These are phyloP conservation scores for Ichthyophthirius multifiliis DNA, from an alignment of 169 alveolate species.

Conservation along the genomic window DNA sequence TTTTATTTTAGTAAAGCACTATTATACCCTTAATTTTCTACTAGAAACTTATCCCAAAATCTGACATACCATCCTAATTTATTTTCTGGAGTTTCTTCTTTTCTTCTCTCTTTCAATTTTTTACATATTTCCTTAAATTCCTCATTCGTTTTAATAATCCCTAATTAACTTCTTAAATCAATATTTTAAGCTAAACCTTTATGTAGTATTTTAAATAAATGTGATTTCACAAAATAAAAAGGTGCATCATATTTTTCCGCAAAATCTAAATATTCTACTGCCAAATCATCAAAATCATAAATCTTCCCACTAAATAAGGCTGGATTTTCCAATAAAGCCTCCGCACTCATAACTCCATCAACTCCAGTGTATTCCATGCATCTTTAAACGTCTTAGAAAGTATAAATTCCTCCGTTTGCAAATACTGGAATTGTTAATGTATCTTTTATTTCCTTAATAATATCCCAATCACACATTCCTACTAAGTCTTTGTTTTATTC, in stretches of 20 bases:
- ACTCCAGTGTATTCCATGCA: constrained; percentile 69
- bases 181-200: constrained; percentile 51
- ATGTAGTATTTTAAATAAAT: constrained; percentile 63
- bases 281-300: constrained; percentile 65
- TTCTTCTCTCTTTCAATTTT: constrained; percentile 55
- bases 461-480: constrained; percentile 72
- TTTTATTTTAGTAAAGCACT: too few relatives aligned
- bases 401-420: constrained; percentile 81
- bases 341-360: constrained; percentile 85
- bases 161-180: constrained; percentile 58
- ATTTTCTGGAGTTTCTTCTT: constrained; percentile 42
- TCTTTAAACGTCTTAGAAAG: constrained; percentile 59
- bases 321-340: constrained; percentile 78
- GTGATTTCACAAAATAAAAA: constrained; percentile 49
- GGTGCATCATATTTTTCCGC: constrained; percentile 45
- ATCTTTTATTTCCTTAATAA: constrained; percentile 72
- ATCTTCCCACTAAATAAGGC: constrained; percentile 59
- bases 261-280: constrained; percentile 60
- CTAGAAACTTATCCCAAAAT: constrained; percentile 24
- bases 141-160: constrained; percentile 39
- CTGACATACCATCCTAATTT: constrained; percentile 77
- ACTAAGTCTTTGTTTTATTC: constrained; percentile 56
- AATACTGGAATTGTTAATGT: constrained; percentile 67
- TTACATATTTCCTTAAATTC: constrained; percentile 40
- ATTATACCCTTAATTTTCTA: too few relatives aligned